Conservation (phyloP, 805 yeast species). For the Pichia californica region DNA sequence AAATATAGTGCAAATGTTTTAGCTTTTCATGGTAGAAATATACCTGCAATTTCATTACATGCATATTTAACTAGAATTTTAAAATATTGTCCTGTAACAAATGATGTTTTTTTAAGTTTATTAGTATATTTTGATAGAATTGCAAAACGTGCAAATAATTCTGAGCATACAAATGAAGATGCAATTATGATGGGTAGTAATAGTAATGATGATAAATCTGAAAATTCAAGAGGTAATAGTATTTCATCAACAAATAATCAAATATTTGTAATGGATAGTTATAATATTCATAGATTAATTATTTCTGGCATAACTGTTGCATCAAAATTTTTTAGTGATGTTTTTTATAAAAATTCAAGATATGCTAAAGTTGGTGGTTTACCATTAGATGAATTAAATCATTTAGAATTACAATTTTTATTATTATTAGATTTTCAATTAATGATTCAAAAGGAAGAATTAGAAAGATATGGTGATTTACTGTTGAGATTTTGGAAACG, state of each 20-base stretch:
- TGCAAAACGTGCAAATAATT: conserved; percentile 70
- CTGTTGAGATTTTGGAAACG: conserved; percentile 78
- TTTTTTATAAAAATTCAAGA: conserved; percentile 87
- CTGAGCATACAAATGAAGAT: conserved; percentile 14
- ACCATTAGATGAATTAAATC: conserved; percentile 88
- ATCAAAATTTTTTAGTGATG: conserved; percentile 89
- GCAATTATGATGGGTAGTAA: conserved; percentile 21
- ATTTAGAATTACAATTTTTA: conserved; percentile 84
- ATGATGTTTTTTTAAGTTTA: conserved; percentile 86
- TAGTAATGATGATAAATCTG: conserved; percentile 13
- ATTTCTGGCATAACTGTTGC: conserved; percentile 95
- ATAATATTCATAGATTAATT: conserved; percentile 87
- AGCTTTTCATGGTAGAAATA: conserved; percentile 92
- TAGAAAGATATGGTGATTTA: conserved; percentile 84
- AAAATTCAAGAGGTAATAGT: background rate
- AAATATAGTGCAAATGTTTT: conserved; percentile 62
- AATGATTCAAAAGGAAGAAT: conserved; percentile 83
- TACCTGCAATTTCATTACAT: conserved; percentile 90
- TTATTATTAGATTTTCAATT: conserved; percentile 78
- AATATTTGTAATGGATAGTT: conserved; percentile 90
- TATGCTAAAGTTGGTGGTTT: conserved; percentile 95
- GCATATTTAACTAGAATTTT: conserved; percentile 85
- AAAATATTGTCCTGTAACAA: conserved; percentile 97
- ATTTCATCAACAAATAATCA: conserved; percentile 41
- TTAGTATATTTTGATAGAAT: conserved; percentile 93